A percentile compares a stretch with the other conserved stretches of the same genome.
Evolutionary conservation across 495 filamentous ascomycete species (phyloP).

Genomic region (Echria macrotheca): DNA sequence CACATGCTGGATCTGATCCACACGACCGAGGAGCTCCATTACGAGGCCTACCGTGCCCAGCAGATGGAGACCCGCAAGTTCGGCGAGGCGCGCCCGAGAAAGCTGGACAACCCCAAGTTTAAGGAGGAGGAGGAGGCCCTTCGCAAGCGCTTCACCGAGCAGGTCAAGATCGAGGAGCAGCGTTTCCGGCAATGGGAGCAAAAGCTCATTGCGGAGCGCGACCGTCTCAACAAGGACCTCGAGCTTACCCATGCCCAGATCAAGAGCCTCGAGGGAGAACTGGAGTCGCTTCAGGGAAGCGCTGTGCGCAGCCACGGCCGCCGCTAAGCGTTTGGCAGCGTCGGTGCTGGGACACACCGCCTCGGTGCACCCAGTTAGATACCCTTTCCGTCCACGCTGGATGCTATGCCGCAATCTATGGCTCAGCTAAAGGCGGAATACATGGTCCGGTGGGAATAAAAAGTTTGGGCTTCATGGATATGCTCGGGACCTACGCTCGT

Average conservation of each 20-base stretch:
- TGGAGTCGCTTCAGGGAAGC: slow-evolving; percentile 89
- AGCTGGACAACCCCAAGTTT: slow-evolving; percentile 99
- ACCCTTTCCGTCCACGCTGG: no score
- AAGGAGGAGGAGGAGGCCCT: slow-evolving; percentile 98
- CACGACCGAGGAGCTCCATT: slow-evolving; percentile 97
- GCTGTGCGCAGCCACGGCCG: slow-evolving; percentile 91
- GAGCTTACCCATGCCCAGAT: slow-evolving; percentile 96
- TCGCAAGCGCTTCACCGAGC: slow-evolving; percentile 98
- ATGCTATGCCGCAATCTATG: no score
- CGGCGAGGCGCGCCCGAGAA: slow-evolving; percentile 91
- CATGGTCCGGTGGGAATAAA: not conserved
- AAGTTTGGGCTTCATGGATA: slow-evolving; percentile 18
- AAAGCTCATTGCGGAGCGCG: slow-evolving; percentile 96
- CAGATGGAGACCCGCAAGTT: slow-evolving; percentile 99
- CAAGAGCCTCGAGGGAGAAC: slow-evolving; percentile 89
- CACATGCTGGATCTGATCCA: slow-evolving; percentile 99
- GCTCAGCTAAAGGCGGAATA: no score
- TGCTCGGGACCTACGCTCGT: slow-evolving; percentile 5
- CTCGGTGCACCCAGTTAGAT: no score
- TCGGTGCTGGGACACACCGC: no score
- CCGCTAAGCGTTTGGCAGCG: slow-evolving; percentile 60
- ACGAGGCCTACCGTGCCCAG: slow-evolving; percentile 96
- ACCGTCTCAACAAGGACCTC: slow-evolving; percentile 98
- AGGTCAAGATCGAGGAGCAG: slow-evolving; percentile 99
- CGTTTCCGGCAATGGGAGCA: slow-evolving; percentile 99